Percentiles rank a stretch among this genome's conserved stretches.
Evolutionary conservation across 75 land plant genomes (phyloP).

Genomic region (Adiantum capillusveneris): DNA sequence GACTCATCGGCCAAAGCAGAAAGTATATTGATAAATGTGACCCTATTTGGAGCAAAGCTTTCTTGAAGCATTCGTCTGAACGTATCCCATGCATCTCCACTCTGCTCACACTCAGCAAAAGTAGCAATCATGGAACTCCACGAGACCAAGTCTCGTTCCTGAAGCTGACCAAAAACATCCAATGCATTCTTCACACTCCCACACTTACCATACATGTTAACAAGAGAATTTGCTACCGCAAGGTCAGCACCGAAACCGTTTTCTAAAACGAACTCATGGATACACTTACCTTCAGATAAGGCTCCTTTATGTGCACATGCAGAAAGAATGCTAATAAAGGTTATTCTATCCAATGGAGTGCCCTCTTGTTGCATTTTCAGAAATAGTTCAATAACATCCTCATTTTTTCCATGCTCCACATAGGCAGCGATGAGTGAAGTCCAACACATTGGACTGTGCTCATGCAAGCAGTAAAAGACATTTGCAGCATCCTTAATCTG

Average conservation of each 20-base stretch:
- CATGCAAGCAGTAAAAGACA: neutral
- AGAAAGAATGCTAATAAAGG: slow-evolving; percentile 29
- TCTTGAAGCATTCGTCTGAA: slow-evolving; percentile 11
- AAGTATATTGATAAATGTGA: slow-evolving; percentile 21
- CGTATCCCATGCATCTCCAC: slow-evolving; percentile 4
- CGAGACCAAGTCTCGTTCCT: slow-evolving; percentile 11
- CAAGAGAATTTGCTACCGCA: slow-evolving; percentile 3
- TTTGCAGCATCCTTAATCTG: slow-evolving; percentile 7
- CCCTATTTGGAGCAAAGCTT: neutral
- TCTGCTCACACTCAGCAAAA: slow-evolving; percentile 22
- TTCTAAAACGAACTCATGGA: slow-evolving; percentile 34
- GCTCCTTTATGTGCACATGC: slow-evolving; percentile 47
- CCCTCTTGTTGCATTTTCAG: slow-evolving; percentile 10
- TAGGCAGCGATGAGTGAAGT: slow-evolving; percentile 17
- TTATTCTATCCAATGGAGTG: slow-evolving; percentile 25
- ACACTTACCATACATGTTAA: slow-evolving; percentile 32
- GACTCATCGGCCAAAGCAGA: slow-evolving; percentile 25
- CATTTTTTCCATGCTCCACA: slow-evolving; percentile 14
- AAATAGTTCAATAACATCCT: slow-evolving; percentile 12
- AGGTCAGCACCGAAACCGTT: slow-evolving; percentile 12
- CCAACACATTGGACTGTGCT: slow-evolving; percentile 8
- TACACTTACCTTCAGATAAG: slow-evolving; percentile 38
- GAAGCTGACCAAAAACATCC: slow-evolving; percentile 13
- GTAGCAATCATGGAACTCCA: slow-evolving; percentile 24
- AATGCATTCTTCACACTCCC: slow-evolving; percentile 8